phyloP scores from a whole-genome alignment of 1,139 yeast species.

The Debaryomyces nepalensis region DNA sequence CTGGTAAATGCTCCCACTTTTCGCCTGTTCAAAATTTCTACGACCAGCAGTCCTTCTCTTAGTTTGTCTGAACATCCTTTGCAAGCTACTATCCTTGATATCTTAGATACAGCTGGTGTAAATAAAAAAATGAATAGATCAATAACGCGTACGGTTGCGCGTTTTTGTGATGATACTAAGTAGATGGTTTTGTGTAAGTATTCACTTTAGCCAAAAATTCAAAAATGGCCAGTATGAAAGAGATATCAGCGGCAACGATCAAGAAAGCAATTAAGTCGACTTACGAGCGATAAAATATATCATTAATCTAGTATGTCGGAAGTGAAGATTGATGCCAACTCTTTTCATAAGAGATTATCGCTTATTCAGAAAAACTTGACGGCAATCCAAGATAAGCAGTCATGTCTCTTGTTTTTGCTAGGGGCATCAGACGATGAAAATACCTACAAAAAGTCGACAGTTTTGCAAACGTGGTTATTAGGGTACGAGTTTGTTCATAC shows the following conservation, averaged over 20 bases:
- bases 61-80: slow-evolving; percentile 69
- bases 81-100: not conserved
- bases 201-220: slow-evolving; percentile 7
- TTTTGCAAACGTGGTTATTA: slow-evolving; percentile 87
- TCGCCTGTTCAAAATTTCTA: slow-evolving; percentile 58
- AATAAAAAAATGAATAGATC: slow-evolving; percentile 5
- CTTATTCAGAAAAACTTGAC: slow-evolving; percentile 45
- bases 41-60: slow-evolving; percentile 80
- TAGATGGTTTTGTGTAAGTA: slow-evolving; percentile 8
- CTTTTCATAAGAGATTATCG: slow-evolving; percentile 48
- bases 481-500: slow-evolving; percentile 97
- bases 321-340: slow-evolving; percentile 43
- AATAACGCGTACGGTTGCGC: slow-evolving; percentile 13
- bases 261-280: slow-evolving; percentile 6
- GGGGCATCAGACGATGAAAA: slow-evolving; percentile 84
- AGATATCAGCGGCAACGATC: not conserved
- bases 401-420: slow-evolving; percentile 67
- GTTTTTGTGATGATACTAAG: slow-evolving; percentile 10
- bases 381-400: slow-evolving; percentile 44
- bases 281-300: slow-evolving; percentile 2
- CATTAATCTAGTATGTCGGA: slow-evolving; percentile 29
- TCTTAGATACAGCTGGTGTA: not conserved
- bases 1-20: slow-evolving; percentile 35
- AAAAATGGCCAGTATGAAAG: slow-evolving; percentile 5
- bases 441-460: slow-evolving; percentile 88